Evolutionary conservation across 2,329 filamentous ascomycete species (phyloP), one percentile per base, ranked within the genome.

Genomic region (Colletotrichum echinochloae): DNA sequence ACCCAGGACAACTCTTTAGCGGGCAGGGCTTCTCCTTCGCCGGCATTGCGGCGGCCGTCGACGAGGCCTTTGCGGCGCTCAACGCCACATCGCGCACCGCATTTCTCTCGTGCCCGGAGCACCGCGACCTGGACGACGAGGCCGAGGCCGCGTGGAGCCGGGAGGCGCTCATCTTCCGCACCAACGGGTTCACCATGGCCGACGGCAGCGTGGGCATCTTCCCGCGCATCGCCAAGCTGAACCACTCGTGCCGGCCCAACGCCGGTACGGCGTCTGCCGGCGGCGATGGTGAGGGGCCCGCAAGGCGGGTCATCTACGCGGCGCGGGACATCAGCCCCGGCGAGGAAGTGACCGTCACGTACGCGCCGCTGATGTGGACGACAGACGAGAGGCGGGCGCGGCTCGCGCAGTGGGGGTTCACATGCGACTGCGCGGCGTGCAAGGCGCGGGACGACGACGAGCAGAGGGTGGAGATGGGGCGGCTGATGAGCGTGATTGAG

Each of bases 191-290:
- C 77, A 77, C 79, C 60, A 77, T 77, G 74, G 73, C 70, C 14
- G 66, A 65, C 35, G 60, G 72, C 1, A 76, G 76, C 1, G 76
- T 78, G 0, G 79, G 75, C 7, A 74, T 83, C 18, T 83, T 81
- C 52, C 75, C 77, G 9, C 66, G 77, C 37, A 76, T 80, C 20
- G 75, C 80, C 6, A 79, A 81, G 37, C 79, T 83, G 76, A 83
- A 83, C 65, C 82, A 83, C 73, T 76, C 74, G 23, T 83, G 82
- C 74, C 78, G 75, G 37, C 80, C 81, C 1, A 83, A 83, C 62
- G 59, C 65, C 3, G 67, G 51, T 12, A 23, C 35, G 39, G 65
- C 57, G 7, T 78, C 81, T 1, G 74, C 73, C 66, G 83, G 79
- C 51, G 16, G 30, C 30, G 18, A 20, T 11, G 51, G n/a, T 6